Evolutionary conservation across 805 yeast species (phyloP).

Genomic region (Metschnikowia drakensbergensis): DNA sequence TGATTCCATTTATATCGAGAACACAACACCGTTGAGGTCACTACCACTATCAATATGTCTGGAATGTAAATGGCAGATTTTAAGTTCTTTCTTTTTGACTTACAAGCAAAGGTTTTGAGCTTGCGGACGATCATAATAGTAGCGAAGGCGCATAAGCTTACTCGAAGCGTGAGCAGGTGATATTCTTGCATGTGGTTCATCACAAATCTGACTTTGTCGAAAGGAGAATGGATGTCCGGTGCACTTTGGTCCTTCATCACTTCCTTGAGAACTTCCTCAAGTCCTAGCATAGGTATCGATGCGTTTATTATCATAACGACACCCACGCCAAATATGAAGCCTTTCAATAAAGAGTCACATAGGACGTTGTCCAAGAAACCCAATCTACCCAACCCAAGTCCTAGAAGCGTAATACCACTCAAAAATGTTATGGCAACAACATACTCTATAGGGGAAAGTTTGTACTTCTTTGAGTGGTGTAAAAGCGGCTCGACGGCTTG

Average conservation of each 20-base stretch:
- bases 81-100: slow-evolving; percentile 7
- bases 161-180: slow-evolving; percentile 57
- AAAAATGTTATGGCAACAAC: slow-evolving; percentile 52
- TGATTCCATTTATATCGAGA: slow-evolving; percentile 43
- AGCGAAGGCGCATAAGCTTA: slow-evolving; percentile 56
- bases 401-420: slow-evolving; percentile 56
- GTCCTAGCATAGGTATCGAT: slow-evolving; percentile 65
- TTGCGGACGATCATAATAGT: slow-evolving; percentile 41
- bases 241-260: slow-evolving; percentile 31
- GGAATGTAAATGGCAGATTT: slow-evolving; percentile 64
- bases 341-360: slow-evolving; percentile 38
- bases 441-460: slow-evolving; percentile 29
- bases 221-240: slow-evolving; percentile 54
- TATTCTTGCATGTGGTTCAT: slow-evolving; percentile 41
- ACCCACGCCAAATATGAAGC: slow-evolving; percentile 44
- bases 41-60: slow-evolving; percentile 77
- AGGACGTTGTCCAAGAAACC: slow-evolving; percentile 39
- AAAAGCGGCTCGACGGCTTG: slow-evolving; percentile 43
- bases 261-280: slow-evolving; percentile 42
- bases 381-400: slow-evolving; percentile 25
- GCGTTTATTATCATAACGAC: slow-evolving; percentile 56
- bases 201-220: slow-evolving; percentile 62
- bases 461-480: slow-evolving; percentile 30
- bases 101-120: slow-evolving; percentile 28
- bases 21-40: slow-evolving; percentile 54